Evolutionary conservation across 2,329 filamentous ascomycete species (phyloP).

Genomic region (Elsinoe fawcettii): DNA sequence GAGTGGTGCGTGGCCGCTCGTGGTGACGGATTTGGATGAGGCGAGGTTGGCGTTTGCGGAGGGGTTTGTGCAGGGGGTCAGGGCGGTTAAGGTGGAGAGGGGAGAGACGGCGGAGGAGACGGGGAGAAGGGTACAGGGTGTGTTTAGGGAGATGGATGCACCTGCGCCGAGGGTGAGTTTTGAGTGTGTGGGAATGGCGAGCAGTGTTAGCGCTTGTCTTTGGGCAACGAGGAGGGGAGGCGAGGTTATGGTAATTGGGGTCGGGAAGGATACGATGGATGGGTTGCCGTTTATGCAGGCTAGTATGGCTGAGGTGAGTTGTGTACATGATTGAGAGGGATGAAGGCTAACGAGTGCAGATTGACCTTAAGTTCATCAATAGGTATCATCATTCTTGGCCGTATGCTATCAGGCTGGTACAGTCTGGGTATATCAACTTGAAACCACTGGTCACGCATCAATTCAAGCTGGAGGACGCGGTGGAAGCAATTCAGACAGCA

Average conservation of each 20-base stretch:
- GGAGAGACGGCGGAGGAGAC: slow-evolving; percentile 22
- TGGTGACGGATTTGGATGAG: slow-evolving; percentile 78
- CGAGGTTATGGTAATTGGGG: slow-evolving; percentile 31
- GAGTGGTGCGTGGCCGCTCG: slow-evolving; percentile 64
- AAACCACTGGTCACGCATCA: slow-evolving; percentile 56
- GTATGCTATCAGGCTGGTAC: slow-evolving; percentile 53
- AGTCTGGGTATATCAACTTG: slow-evolving; percentile 53
- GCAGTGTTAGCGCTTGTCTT: slow-evolving; percentile 26
- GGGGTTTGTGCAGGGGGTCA: slow-evolving; percentile 45
- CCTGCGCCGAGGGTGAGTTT: slow-evolving; percentile 25
- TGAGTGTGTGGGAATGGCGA: slow-evolving; percentile 31
- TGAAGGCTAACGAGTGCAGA: slow-evolving; percentile 11
- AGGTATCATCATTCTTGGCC: slow-evolving; percentile 65
- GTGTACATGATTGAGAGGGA: not conserved
- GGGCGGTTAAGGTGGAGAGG: slow-evolving; percentile 24
- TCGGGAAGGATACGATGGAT: slow-evolving; percentile 29
- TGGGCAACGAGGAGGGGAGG: slow-evolving; percentile 25
- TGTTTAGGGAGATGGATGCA: slow-evolving; percentile 22
- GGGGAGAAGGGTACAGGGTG: slow-evolving; percentile 22
- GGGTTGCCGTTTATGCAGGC: slow-evolving; percentile 33
- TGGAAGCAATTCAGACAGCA: slow-evolving; percentile 50
- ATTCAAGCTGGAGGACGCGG: slow-evolving; percentile 54
- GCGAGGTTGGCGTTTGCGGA: slow-evolving; percentile 70
- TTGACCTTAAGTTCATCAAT: slow-evolving; percentile 63
- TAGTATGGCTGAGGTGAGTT: slow-evolving; percentile 25